Evolutionary conservation across 768 basidiomycete species (phyloP), one percentile per base, ranked within the genome.

Genomic region (Scleroderma citrinum): DNA sequence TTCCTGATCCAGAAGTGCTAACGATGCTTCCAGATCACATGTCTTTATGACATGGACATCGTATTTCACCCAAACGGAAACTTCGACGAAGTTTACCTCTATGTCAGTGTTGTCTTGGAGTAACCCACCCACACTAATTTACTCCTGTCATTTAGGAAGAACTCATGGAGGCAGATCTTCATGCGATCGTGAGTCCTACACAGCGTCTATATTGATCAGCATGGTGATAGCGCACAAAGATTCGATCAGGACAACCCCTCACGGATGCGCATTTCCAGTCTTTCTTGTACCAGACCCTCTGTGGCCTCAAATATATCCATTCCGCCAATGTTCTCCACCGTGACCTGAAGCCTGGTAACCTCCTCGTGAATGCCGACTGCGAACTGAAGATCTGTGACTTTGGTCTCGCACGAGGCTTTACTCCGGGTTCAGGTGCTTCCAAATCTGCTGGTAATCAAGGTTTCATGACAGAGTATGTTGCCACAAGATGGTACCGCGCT

Each of bases 381-480:
- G 92, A 94, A 65, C 82, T 95, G 63, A 94, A 96, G 74, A 98
- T 99, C 58, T 99, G 96, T 63, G 95, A 99, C 69, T 99, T 99
- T 65, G 96, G 96, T 39, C 81, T 99, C 34, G 95, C 96, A 3
- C 76, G 94, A 63, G 93, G 93, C 3, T 95, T 93, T 68, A 91
- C 86, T 19, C 91, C 91, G 4, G 88, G 86, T 17, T 79, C 84
- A 40, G 85, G 87, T 30, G 81, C 78, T 31, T 84, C 81, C 46
- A 82, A 76, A 55, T 76, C 83, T 1, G 82, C 85, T 19, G 83
- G 85, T 32, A 87, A 88, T 60, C 87, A 86, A 60, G 95, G 95
- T 0, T 97, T 98, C 71, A 97, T 98, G 95, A 98, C 96, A 0
- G 96, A 98, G 71, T 98, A 95, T 66, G 88, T 98, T 29, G 95